These are phyloP conservation scores for Termitomyces sp. DNA, from an alignment of 768 basidiomycete genomes.

Conservation along the genomic window DNA sequence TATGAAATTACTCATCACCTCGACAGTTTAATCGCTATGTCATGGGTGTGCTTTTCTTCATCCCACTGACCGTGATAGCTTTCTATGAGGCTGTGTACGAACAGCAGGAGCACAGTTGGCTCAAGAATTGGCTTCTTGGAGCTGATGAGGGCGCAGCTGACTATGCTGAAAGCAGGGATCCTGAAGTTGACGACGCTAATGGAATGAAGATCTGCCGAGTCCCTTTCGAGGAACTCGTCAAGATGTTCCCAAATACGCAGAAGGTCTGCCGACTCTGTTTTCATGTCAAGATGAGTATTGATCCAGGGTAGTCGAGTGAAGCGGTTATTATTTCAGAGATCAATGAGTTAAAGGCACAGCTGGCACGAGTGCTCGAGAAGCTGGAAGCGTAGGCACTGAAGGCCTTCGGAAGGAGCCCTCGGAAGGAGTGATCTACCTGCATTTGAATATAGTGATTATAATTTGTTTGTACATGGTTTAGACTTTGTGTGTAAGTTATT, in stretches of 20 bases:
- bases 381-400: conserved; percentile 23
- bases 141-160: conserved; percentile 59
- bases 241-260: conserved; percentile 68
- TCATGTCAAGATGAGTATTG: conserved; percentile 3
- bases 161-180: conserved; percentile 52
- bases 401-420: neutral
- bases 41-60: conserved; percentile 79
- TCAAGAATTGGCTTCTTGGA: conserved; percentile 63
- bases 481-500: neutral
- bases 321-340: conserved; percentile 65
- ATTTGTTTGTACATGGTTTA: neutral
- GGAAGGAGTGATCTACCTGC: neutral
- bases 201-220: conserved; percentile 70
- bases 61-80: conserved; percentile 74
- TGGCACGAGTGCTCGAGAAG: conserved; percentile 35
- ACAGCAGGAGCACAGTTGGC: conserved; percentile 52
- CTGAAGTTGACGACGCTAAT: conserved; percentile 52
- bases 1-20: neutral
- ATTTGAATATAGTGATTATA: neutral
- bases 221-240: conserved; percentile 65
- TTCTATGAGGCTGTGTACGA: conserved; percentile 65
- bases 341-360: conserved; percentile 46
- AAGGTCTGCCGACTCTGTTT: conserved; percentile 44
- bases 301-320: conserved; percentile 63
- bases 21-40: conserved; percentile 68